Conservation (phyloP, 768 basidiomycete species). For the Amanita exitialis region DNA sequence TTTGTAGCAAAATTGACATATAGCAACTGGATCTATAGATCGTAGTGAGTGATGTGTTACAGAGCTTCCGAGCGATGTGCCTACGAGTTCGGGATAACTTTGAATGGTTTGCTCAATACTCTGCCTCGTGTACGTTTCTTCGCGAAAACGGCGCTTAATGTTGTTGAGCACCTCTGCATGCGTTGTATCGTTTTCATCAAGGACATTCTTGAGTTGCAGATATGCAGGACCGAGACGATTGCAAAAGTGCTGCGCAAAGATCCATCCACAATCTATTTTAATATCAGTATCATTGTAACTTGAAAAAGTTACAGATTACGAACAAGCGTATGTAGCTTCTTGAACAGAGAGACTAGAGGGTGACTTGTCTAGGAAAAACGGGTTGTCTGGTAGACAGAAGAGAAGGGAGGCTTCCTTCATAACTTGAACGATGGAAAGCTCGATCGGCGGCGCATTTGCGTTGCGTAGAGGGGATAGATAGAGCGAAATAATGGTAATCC, state of each 20-base stretch:
- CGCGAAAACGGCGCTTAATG: constrained; percentile 93
- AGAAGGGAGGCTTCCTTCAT: constrained; percentile 94
- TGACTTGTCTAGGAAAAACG: constrained; percentile 67
- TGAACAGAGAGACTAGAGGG: constrained; percentile 80
- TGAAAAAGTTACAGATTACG: constrained; percentile 13
- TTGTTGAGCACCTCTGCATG: constrained; percentile 92
- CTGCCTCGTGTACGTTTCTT: constrained; percentile 97
- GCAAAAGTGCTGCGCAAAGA: constrained; percentile 97
- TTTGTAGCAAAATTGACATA: constrained; percentile 98
- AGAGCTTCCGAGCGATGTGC: constrained; percentile 4
- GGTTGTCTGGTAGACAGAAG: constrained; percentile 89
- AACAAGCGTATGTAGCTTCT: constrained; percentile 92
- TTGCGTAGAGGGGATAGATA: constrained; percentile 89
- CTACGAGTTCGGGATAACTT: constrained; percentile 79
- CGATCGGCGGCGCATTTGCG: constrained; percentile 77
- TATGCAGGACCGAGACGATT: constrained; percentile 91
- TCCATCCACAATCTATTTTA: constrained; percentile 80
- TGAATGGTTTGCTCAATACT: constrained; percentile 85
- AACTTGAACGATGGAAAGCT: constrained; percentile 96
- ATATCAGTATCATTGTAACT: neutral
- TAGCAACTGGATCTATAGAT: constrained; percentile 67
- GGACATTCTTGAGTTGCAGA: constrained; percentile 79
- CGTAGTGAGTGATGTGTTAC: neutral
- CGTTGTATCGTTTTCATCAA: constrained; percentile 81
- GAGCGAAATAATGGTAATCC: constrained; percentile 88